Percentiles rank a stretch among this genome's conserved stretches.
Evolutionary conservation across 345 rosid species (phyloP).

Genomic region (Euphorbia lathyris): DNA sequence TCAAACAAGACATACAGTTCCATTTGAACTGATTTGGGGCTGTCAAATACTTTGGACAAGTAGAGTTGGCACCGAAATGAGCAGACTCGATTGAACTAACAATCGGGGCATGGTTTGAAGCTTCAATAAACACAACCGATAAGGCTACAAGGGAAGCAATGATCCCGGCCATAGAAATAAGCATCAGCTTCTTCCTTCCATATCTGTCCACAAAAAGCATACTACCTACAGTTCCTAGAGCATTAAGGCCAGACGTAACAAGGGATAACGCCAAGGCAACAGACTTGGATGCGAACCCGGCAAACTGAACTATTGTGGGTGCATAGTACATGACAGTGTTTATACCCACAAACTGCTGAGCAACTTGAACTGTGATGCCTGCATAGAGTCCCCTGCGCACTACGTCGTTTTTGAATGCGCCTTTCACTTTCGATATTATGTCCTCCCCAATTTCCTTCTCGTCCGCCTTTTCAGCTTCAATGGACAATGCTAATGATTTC

Average conservation of each 20-base stretch:
- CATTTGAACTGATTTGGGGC: slow-evolving; percentile 35
- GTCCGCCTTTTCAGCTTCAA: slow-evolving; percentile 60
- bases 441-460: slow-evolving; percentile 49
- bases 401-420: slow-evolving; percentile 44
- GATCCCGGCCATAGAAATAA: slow-evolving; percentile 74
- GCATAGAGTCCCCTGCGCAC: slow-evolving; percentile 86
- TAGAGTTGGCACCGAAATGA: slow-evolving; percentile 53
- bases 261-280: slow-evolving; percentile 84
- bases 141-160: slow-evolving; percentile 55
- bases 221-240: slow-evolving; percentile 68
- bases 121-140: slow-evolving; percentile 54
- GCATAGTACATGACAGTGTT: slow-evolving; percentile 96
- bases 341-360: slow-evolving; percentile 90
- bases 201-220: slow-evolving; percentile 74
- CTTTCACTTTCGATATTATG: slow-evolving; percentile 50
- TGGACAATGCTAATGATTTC: slow-evolving; percentile 44
- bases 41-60: slow-evolving; percentile 46
- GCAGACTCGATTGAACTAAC: slow-evolving; percentile 31
- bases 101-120: slow-evolving; percentile 54
- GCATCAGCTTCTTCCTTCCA: slow-evolving; percentile 79
- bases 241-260: slow-evolving; percentile 78
- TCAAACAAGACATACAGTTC: slow-evolving; percentile 78
- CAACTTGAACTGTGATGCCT: slow-evolving; percentile 84
- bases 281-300: slow-evolving; percentile 80
- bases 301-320: slow-evolving; percentile 85